Evolutionary conservation across 1,284 basidiomycete species (phyloP).

Genomic region (Rhodotorula sp.): DNA sequence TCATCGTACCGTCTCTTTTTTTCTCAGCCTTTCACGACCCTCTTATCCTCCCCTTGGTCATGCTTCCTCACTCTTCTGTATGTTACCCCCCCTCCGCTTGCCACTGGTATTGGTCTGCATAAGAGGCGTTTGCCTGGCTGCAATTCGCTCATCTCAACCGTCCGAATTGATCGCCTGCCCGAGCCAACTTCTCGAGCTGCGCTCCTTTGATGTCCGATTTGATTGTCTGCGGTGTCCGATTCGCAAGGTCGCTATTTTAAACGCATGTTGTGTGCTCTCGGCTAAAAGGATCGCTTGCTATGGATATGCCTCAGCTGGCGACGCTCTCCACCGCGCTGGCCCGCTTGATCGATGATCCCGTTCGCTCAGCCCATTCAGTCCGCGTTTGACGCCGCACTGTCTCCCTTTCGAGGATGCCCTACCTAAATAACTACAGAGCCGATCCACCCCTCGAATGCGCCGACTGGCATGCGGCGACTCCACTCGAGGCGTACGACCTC

Average conservation of each 20-base stretch:
- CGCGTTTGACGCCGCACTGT: neutral
- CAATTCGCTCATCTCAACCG: neutral
- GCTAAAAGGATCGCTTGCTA: too few species aligned
- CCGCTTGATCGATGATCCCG: too few species aligned
- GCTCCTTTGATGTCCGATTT: too few species aligned
- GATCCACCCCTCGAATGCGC: constrained; percentile 1
- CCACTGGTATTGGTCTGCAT: neutral
- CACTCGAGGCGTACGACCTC: constrained; percentile 14
- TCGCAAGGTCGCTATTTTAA: too few species aligned
- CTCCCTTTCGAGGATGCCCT: neutral
- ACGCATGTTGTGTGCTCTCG: too few species aligned
- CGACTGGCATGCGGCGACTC: neutral
- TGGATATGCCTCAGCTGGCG: too few species aligned
- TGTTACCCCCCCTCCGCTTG: neutral
- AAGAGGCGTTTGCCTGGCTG: neutral
- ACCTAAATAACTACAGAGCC: constrained; percentile 4
- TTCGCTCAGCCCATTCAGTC: too few species aligned
- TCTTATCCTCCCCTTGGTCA: neutral
- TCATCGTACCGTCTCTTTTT: neutral
- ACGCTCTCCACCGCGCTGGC: too few species aligned
- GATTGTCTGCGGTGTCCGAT: neutral
- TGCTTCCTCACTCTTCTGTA: neutral
- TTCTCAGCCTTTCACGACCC: neutral
- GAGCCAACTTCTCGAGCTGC: too few species aligned
- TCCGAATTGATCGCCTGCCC: too few species aligned